Base-by-base conservation (phyloP, 371 early-diverging fungal species). In the Rhizopus sp. region DNA sequence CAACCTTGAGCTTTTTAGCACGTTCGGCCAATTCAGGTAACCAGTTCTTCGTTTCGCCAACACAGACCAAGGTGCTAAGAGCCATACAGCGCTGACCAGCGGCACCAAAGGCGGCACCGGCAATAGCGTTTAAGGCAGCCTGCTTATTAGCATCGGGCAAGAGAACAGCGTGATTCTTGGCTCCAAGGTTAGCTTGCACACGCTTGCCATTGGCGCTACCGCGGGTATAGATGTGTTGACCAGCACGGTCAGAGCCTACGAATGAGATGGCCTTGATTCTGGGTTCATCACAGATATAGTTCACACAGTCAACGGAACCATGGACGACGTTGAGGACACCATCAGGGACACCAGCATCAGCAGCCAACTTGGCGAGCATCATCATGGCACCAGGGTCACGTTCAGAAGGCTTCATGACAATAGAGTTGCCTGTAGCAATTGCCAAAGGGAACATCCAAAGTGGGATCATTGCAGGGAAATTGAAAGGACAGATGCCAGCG, bases 31-130 rank as follows among this genome's bases (percentile, higher is more conserved):
- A 77, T 65, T 96, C 97, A 7, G 93, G 91, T 13, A 93, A 67
- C 96, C 96, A 96, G 23, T 92, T 81, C 59, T 83, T 78, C 44
- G 96, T 69, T 63, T 91, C 83, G 44, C 96, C 98, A 32, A 98
- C 97, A 69, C 97, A 90, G 32, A 98, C 82, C 9, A 85, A 87
- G 9, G 95, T 95, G 40, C 94, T 92, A 10, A 97, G 82, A 44
- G 97, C 98, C 93, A 93, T 93, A 72, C 93, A 93, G 33, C 98
- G 88, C 80, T 96, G 96, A 46, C 97, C 97, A 42, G 97, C 97
- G 46, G 97, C 97, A 51, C 98, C 98, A 67, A 97, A 97, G 12
- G 97, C 96, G 47, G 98, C 96, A 35, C 97, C 97, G 15, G 89
- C 86, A 39, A 98, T 85, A 50, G 88, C 84, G 70, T 96, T 95